Conservation (phyloP, 1,139 yeast species). For the Yamadazyma dushanensis region DNA sequence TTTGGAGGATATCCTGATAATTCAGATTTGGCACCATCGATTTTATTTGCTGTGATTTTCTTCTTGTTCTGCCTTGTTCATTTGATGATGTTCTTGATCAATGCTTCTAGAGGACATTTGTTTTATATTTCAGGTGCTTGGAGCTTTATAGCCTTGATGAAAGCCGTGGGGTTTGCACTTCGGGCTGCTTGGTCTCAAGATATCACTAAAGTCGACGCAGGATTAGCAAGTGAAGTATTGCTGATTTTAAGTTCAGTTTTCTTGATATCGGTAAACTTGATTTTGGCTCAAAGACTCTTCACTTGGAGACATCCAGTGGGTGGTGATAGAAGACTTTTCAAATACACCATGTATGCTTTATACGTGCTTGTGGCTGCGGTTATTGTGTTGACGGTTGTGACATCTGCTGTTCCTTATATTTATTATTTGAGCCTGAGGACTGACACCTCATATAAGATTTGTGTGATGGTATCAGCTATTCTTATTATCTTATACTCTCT, state of each 20-base stretch:
- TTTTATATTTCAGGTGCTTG: conserved; percentile 61
- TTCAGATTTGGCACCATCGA: conserved; percentile 61
- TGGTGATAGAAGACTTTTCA: conserved; percentile 39
- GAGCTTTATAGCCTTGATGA: conserved; percentile 50
- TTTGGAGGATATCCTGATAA: conserved; percentile 69
- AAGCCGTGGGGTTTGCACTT: conserved; percentile 60
- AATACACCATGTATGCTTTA: conserved; percentile 33
- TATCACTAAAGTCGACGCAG: conserved; percentile 21
- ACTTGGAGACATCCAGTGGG: conserved; percentile 53
- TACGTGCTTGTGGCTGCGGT: conserved; percentile 32
- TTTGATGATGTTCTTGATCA: conserved; percentile 48
- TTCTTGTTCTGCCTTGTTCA: conserved; percentile 50
- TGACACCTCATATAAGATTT: conserved; percentile 26
- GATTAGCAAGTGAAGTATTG: conserved; percentile 36
- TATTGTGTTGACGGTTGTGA: conserved; percentile 32
- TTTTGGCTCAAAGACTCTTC: conserved; percentile 44
- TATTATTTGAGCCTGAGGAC: conserved; percentile 25
- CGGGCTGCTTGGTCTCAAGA: conserved; percentile 37
- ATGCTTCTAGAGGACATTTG: conserved; percentile 60
- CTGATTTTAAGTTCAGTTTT: conserved; percentile 35
- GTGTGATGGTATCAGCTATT: conserved; percentile 32
- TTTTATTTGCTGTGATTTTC: conserved; percentile 58
- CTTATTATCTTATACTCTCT: conserved; percentile 35
- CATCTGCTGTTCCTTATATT: conserved; percentile 37
- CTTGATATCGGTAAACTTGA: conserved; percentile 38